These are phyloP conservation scores for Blastomyces parvus DNA, from an alignment of 2,329 filamentous ascomycete genomes.

Conservation along the genomic window DNA sequence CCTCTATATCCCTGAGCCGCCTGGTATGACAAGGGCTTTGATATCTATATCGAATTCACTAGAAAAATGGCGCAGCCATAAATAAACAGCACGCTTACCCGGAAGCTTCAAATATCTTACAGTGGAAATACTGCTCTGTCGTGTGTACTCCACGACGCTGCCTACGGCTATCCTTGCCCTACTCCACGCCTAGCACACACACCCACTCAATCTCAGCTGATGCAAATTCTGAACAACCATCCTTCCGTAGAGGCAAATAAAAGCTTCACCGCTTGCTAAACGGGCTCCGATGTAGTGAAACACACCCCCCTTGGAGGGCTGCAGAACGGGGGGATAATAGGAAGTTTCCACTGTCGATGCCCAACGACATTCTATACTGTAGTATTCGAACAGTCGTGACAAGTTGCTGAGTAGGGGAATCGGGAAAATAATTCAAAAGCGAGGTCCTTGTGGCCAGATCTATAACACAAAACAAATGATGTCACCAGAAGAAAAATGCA, in stretches of 20 bases:
- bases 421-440: neutral
- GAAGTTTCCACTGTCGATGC: neutral
- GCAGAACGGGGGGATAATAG: neutral
- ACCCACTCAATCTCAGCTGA: neutral
- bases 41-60: neutral
- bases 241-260: neutral
- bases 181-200: too few species aligned
- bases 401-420: neutral
- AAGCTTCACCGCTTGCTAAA: too few species aligned
- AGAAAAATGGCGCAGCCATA: neutral
- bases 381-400: neutral
- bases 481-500: neutral
- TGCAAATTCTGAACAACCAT: neutral
- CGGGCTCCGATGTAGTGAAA: neutral
- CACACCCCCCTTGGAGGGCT: neutral
- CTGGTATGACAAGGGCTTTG: neutral
- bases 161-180: neutral
- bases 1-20: neutral
- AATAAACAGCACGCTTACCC: neutral
- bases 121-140: neutral
- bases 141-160: neutral
- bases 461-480: neutral
- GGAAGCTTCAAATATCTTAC: neutral
- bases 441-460: neutral
- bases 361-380: neutral